Evolutionary conservation across 2,329 filamentous ascomycete genomes (phyloP), one percentile per base, ranked within the genome.

Genomic region (Pseudogymnoascus destructans): DNA sequence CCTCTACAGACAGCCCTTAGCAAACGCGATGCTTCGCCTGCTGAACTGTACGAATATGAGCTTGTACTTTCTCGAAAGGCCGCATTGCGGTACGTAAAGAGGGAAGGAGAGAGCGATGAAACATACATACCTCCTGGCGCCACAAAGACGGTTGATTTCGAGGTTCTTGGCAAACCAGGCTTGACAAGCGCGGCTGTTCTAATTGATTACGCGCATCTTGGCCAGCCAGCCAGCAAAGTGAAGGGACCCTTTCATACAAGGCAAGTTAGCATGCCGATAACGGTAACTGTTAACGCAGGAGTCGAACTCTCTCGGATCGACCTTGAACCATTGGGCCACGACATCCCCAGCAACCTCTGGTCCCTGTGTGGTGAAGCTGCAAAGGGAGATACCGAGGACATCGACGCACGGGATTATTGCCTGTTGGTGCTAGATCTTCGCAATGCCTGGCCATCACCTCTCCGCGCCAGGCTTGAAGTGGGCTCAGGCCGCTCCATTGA

Each of bases 281-380:
- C 86, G 0, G 81, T 96, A 13, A 96, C 92, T 4, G 92, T 97
- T 54, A 96, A 96, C 67, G 87, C 90, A 3, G 93, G 89, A 66
- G 78, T 96, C 23, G 89, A 96, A 66, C 75, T 96, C 8, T 79
- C 84, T 32, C 80, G 89, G 35, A 83, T 91, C 63, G 91, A 96
- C 66, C 77, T 95, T 15, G 71, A 93, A 32, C 84, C 89, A 0
- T 78, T 95, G 9, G 81, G 82, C 54, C 79, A 81, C 9, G 76
- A 80, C 55, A 81, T 93, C 57, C 85, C 86, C 1, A 70, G 69
- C 27, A 73, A 77, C 3, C 68, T 85, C 0, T 89, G 86, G 82
- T 67, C 71, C 57, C 73, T 73, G 2, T 67, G 75, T 15, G 69
- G 70, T 19, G 66, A 69, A 2, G 67, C 70, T 2, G 64, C 64